These are phyloP conservation scores for Liquidambar formosana DNA, from an alignment of 164 flowering plant genomes.

Conservation along the genomic window DNA sequence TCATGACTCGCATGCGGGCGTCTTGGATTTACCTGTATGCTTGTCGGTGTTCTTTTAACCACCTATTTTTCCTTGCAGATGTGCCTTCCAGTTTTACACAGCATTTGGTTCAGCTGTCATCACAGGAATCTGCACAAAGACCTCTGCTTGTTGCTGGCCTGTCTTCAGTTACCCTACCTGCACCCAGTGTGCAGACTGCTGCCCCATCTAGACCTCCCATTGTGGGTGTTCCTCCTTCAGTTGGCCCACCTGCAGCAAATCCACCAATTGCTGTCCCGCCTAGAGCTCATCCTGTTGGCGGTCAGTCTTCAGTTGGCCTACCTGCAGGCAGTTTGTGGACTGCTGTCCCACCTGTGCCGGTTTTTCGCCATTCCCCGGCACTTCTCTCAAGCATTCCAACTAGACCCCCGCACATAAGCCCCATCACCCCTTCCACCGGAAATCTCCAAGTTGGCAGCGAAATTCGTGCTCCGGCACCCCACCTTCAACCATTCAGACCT, in stretches of 20 bases:
- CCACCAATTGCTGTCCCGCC: too few relatives aligned
- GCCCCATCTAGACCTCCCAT: too few relatives aligned
- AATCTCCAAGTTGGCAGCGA: conserved; percentile 35
- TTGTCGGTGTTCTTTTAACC: background rate
- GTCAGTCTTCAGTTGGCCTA: conserved; percentile 1
- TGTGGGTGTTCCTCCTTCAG: too few relatives aligned
- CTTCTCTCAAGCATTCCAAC: conserved; percentile 26
- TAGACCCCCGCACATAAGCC: conserved; percentile 26
- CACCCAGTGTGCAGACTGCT: background rate
- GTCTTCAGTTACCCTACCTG: too few relatives aligned
- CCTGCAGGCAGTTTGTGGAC: conserved; percentile 3
- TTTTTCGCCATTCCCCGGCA: conserved; percentile 27
- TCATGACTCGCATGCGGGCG: background rate
- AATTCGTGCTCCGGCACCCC: conserved; percentile 57
- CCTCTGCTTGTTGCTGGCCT: conserved; percentile 7
- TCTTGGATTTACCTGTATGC: background rate
- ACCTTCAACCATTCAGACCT: conserved; percentile 47
- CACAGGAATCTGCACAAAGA: conserved; percentile 23
- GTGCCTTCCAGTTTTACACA: conserved; percentile 18
- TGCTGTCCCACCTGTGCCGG: conserved; percentile 21
- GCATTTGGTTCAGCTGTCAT: conserved; percentile 28
- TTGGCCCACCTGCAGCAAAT: too few relatives aligned
- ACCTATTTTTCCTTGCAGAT: conserved; percentile 17
- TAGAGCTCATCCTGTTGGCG: conserved; percentile 12
- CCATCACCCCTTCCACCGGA: conserved; percentile 23